Base-by-base conservation (phyloP, 2,329 filamentous ascomycete genomes). In the Hirsutella rhossiliensis region DNA sequence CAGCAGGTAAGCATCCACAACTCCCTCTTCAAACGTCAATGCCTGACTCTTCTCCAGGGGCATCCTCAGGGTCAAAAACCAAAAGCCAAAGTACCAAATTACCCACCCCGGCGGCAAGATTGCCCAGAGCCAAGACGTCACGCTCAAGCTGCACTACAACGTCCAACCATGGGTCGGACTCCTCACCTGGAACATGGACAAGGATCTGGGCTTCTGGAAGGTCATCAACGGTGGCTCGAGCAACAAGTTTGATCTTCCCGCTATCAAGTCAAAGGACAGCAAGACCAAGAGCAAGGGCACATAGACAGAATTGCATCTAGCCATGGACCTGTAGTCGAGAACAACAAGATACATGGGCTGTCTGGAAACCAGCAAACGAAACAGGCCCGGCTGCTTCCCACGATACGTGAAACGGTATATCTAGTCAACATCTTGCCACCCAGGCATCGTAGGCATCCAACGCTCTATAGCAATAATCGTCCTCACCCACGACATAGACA, bases 51-150 rank as follows among this genome's bases (percentile, higher is more conserved):
- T 9, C 18, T 18, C 31, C 46, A 80, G 82, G 6, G 90, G 89
- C 28, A 75, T 84, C 43, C 66, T 97, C 34, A 75, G 78, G 45
- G 73, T 97, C 52, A 79, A 80, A 59, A 89, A 89, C 63, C 87
- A 95, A 62, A 84, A 82, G 59, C 85, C 89, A 3, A 98, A 98
- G 66, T 98, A 98, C 71, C 88, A 95, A 61, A 92, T 98, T 65
- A 94, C 89, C 5, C 88, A 96, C 62, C 85, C 90, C 11, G 76
- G 75, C 11, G 85, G 89, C 48, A 81, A 80, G 62, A 73, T 97
- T 52, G 84, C 86, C 39, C 75, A 83, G 56, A 72, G 79, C 41
- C 69, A 75, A 42, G 80, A 92, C 60, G 87, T 90, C 45, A 81
- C 78, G 28, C 69, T 98, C 49, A 80, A 82, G 55, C 69, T 97